Evolutionary conservation across 2,329 filamentous ascomycete species (phyloP).

Genomic region (Ascocoryne sarcoides): DNA sequence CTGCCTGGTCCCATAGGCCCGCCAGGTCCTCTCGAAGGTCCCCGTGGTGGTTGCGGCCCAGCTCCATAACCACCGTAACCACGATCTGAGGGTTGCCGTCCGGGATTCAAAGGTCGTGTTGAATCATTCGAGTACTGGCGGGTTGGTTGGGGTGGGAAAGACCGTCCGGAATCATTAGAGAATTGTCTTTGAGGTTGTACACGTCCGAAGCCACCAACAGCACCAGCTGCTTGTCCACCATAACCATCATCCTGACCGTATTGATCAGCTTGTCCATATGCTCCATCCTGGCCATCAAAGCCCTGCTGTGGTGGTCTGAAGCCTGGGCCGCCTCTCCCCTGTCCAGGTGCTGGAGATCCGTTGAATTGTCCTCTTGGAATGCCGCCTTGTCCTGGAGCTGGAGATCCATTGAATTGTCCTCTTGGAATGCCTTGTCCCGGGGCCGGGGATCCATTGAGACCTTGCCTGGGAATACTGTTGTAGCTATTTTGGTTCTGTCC

Average conservation of each 20-base stretch:
- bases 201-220: conserved; percentile 10
- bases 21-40: conserved; percentile 6
- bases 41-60: conserved; percentile 10
- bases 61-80: conserved; percentile 4
- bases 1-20: too few species aligned
- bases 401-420: conserved; percentile 13
- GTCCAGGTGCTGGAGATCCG: conserved; percentile 6
- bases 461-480: conserved; percentile 1
- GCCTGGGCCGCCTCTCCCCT: conserved; percentile 6
- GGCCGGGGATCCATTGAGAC: conserved; percentile 8
- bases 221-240: background rate
- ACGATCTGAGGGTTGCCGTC: conserved; percentile 18
- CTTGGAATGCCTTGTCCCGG: conserved; percentile 6
- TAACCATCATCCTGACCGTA: conserved; percentile 8
- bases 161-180: conserved; percentile 11
- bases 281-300: background rate
- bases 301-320: conserved; percentile 6
- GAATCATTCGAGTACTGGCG: conserved; percentile 22
- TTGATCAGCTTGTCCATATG: conserved; percentile 8
- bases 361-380: conserved; percentile 11
- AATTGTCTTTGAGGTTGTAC: conserved; percentile 16
- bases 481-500: conserved; percentile 14
- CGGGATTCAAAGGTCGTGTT: conserved; percentile 14
- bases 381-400: conserved; percentile 7
- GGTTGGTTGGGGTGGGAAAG: conserved; percentile 13